These are phyloP conservation scores for Conoideocrella luteorostrata DNA, from an alignment of 2,329 filamentous ascomycete species.

Conservation along the genomic window DNA sequence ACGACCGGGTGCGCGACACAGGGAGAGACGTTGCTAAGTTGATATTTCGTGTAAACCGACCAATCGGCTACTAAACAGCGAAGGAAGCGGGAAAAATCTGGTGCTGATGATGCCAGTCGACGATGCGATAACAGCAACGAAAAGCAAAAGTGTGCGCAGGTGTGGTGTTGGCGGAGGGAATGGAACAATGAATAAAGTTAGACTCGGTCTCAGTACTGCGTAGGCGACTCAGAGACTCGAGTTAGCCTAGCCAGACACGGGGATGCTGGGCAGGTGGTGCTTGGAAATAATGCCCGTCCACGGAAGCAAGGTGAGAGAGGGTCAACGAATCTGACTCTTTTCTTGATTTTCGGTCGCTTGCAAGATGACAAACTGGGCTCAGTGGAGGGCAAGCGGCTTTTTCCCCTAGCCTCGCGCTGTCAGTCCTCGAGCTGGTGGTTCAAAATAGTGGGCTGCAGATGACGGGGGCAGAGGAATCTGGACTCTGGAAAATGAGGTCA, in stretches of 20 bases:
- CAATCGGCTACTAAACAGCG: no score
- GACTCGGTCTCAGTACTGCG: no score
- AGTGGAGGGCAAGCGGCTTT: background rate
- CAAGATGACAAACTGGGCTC: background rate
- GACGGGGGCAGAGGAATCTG: background rate
- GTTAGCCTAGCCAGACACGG: background rate
- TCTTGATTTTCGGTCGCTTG: background rate
- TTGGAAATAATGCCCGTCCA: no score
- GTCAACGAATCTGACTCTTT: background rate
- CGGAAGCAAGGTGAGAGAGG: no score
- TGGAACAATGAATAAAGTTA: no score
- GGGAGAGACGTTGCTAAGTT: no score
- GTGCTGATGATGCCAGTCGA: background rate
- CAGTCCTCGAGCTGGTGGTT: background rate
- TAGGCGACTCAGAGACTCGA: background rate
- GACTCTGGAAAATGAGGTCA: slow-evolving; percentile 6
- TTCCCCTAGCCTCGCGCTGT: background rate
- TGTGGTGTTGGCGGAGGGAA: no score
- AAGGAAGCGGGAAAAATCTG: background rate
- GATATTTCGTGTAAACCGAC: no score
- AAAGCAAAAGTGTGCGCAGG: background rate
- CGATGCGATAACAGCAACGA: slow-evolving; percentile 1
- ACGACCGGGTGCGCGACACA: background rate
- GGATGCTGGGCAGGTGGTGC: no score
- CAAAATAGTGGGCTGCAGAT: background rate